Evolutionary conservation across 148 eudicot genomes (phyloP).

Genomic region (Rhododendron kiyosumense): DNA sequence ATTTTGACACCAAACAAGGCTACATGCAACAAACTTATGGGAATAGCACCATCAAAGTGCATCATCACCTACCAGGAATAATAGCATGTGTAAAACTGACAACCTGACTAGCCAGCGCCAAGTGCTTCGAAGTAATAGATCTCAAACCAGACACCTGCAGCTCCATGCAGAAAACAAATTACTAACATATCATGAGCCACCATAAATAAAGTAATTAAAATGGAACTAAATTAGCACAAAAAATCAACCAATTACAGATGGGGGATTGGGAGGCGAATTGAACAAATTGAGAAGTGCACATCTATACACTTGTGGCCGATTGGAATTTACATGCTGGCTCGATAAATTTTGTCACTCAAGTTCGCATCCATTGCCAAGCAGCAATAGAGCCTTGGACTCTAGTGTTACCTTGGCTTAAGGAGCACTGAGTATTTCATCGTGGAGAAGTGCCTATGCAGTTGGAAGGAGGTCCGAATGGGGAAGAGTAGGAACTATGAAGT

Average conservation of each 20-base stretch:
- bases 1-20: background rate
- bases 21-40: background rate
- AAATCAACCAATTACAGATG: background rate
- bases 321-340: background rate
- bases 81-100: slow-evolving; percentile 77
- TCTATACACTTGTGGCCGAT: background rate
- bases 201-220: background rate
- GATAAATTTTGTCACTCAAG: background rate
- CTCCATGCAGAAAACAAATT: slow-evolving; percentile 6
- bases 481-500: background rate
- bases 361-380: background rate
- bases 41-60: background rate
- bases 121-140: slow-evolving; percentile 93
- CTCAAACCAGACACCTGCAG: slow-evolving; percentile 93
- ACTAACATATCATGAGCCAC: background rate
- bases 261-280: background rate
- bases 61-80: slow-evolving; percentile 75
- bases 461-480: background rate
- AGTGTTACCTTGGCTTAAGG: background rate
- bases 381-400: background rate
- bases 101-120: slow-evolving; percentile 97
- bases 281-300: background rate
- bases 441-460: background rate
- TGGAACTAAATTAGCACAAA: background rate
- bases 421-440: background rate